Conservation (phyloP, 441 rosid genomes). For the Pelargonium fulgidum region DNA sequence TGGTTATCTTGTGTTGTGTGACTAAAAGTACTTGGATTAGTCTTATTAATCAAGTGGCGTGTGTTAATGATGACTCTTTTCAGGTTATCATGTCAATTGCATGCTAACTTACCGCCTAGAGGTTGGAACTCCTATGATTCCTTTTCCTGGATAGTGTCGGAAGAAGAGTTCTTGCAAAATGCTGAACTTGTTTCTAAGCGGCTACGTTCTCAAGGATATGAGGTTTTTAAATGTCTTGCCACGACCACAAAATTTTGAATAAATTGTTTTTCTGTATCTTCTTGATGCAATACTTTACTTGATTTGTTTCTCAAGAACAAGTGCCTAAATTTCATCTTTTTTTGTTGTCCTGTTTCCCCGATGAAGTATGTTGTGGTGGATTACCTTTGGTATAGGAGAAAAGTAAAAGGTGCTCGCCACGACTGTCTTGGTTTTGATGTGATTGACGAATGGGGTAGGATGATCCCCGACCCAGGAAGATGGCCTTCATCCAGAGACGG, state of each 20-base stretch:
- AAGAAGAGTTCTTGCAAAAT: constrained; percentile 68
- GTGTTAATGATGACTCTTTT: constrained; percentile 13
- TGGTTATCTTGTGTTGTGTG: neutral
- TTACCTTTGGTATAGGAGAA: constrained; percentile 88
- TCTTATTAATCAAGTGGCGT: neutral
- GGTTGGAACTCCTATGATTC: constrained; percentile 97
- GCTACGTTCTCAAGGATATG: constrained; percentile 59
- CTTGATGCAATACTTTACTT: neutral
- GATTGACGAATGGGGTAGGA: constrained; percentile 91
- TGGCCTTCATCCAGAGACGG: constrained; percentile 84
- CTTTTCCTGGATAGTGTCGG: constrained; percentile 77
- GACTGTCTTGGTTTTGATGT: constrained; percentile 83
- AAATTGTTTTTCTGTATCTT: neutral
- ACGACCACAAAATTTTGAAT: neutral
- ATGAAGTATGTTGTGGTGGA: constrained; percentile 87
- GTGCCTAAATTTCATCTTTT: neutral
- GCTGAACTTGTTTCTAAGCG: constrained; percentile 59
- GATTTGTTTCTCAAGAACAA: no score
- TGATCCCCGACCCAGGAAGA: constrained; percentile 66
- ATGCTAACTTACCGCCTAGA: constrained; percentile 71
- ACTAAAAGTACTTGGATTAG: neutral
- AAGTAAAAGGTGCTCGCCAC: constrained; percentile 58
- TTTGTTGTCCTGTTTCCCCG: constrained; percentile 5
- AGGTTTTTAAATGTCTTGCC: constrained; percentile 36
- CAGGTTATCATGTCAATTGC: constrained; percentile 39